Conservation (phyloP, 2,329 filamentous ascomycete species). For the Metarhizium robertsii region DNA sequence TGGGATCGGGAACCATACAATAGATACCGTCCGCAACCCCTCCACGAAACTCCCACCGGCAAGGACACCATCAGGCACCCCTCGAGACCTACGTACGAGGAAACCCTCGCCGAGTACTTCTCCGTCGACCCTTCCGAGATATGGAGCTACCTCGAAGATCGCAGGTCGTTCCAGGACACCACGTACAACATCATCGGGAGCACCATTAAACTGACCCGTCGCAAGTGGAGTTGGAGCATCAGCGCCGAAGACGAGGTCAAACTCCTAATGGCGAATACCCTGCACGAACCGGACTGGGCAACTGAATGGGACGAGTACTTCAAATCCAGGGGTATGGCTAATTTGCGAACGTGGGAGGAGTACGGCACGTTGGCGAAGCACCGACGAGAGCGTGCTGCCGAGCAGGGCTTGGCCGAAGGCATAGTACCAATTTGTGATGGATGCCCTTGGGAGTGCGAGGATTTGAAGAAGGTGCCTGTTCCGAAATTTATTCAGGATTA, state of each 20-base stretch:
- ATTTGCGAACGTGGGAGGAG: conserved; percentile 15
- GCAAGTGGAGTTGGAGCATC: conserved; percentile 10
- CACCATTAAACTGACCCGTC: conserved; percentile 8
- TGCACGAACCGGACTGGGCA: conserved; percentile 13
- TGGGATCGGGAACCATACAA: conserved; percentile 2
- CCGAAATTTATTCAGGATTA: conserved; percentile 2
- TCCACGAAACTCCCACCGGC: neutral
- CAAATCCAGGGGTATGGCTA: conserved; percentile 7
- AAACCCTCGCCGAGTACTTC: conserved; percentile 6
- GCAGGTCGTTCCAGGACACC: conserved; percentile 1
- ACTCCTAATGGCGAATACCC: conserved; percentile 13
- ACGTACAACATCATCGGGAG: conserved; percentile 11
- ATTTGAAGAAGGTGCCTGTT: conserved; percentile 1
- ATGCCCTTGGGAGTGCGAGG: conserved; percentile 10
- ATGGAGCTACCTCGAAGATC: conserved; percentile 5
- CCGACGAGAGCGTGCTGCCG: conserved; percentile 9
- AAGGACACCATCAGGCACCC: neutral
- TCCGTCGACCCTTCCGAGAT: conserved; percentile 7
- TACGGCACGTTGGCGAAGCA: conserved; percentile 15
- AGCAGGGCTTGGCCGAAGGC: conserved; percentile 5
- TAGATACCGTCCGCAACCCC: neutral
- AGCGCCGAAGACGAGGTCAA: conserved; percentile 9
- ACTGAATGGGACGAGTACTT: conserved; percentile 16
- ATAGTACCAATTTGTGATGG: conserved; percentile 2
- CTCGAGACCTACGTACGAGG: neutral